Evolutionary conservation across 768 basidiomycete genomes (phyloP), one percentile per base, ranked within the genome.

Genomic region (Auricularia cornea): DNA sequence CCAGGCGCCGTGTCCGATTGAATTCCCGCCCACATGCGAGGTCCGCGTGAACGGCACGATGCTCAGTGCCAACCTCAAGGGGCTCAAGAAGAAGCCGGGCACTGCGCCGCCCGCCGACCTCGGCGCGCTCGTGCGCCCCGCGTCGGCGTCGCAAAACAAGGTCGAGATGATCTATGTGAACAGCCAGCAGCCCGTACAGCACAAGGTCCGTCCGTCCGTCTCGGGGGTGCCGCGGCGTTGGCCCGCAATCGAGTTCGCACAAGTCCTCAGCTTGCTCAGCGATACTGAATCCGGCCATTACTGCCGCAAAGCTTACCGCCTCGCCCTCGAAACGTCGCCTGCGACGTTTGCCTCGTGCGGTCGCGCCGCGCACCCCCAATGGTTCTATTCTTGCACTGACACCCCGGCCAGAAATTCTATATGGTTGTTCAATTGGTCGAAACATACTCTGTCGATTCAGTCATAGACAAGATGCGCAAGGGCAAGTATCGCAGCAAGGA

Each of bases 11-110:
- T 91, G 89, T 70, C 90, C 84, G 3, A 84, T 96, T 59, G 94
- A 97, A 78, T 97, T 96, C 68, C 94, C 94, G 28, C 85, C 88
- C 8, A 90, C 90, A 10, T 94, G 90, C 71, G 94, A 97, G 83
- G 88, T 95, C 60, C 88, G 92, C 70, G 84, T 95, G 41, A 96
- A 97, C 73, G 80, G 77, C 62, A 78, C 78, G 2, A 80, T 84
- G 61, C 76, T 96, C 32, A 77, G 78, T 23, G 91, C 88, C 40
- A 94, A 88, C 72, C 73, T 94, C 66, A 93, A 93, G 73, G 94
- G 94, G 3, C 76, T 96, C 72, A 97, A 97, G 81, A 97, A 97
- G 80, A 94, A 91, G 68, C 89, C 92, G 31, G 94, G 94, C 3
- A 95, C 92, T 51, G 91, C 93, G 1, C 92, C 94, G n/a, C 94